phyloP scores from a whole-genome alignment of 1,284 basidiomycete species.

The Cutaneotrichosporon sp. region DNA sequence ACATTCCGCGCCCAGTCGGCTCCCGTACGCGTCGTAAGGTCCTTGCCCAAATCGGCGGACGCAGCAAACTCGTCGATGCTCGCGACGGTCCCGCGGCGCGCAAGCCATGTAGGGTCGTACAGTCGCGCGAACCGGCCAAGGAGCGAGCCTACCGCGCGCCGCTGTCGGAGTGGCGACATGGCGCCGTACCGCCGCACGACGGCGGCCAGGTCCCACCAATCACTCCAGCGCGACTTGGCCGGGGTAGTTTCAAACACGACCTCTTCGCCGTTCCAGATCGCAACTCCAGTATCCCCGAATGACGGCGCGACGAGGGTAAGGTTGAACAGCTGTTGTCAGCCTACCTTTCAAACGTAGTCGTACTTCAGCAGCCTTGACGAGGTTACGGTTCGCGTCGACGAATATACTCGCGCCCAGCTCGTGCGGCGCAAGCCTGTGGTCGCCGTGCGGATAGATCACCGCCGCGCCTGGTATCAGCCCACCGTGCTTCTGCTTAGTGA shows the following conservation, averaged over 20 bases:
- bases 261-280: constrained; percentile 61
- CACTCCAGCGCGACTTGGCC: constrained; percentile 31
- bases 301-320: constrained; percentile 58
- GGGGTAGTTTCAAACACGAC: constrained; percentile 60
- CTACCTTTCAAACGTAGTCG: constrained; percentile 50
- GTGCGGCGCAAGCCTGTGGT: constrained; percentile 58
- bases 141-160: constrained; percentile 42
- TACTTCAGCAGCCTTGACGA: constrained; percentile 71
- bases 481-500: constrained; percentile 25
- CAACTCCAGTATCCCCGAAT: constrained; percentile 31
- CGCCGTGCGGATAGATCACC: constrained; percentile 67
- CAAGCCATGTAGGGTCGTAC: constrained; percentile 36
- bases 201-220: constrained; percentile 70
- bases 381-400: constrained; percentile 71
- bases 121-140: constrained; percentile 30
- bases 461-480: constrained; percentile 58
- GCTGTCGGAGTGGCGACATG: constrained; percentile 58
- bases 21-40: constrained; percentile 55
- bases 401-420: constrained; percentile 87
- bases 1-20: constrained; percentile 58
- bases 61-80: constrained; percentile 37
- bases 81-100: constrained; percentile 24
- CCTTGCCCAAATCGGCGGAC: constrained; percentile 31
- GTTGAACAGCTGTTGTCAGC: constrained; percentile 58
- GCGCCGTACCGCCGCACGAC: constrained; percentile 76